Evolutionary conservation across 1,284 basidiomycete genomes (phyloP), one percentile per base, ranked within the genome.

Genomic region (Wallemia ichthyophaga): DNA sequence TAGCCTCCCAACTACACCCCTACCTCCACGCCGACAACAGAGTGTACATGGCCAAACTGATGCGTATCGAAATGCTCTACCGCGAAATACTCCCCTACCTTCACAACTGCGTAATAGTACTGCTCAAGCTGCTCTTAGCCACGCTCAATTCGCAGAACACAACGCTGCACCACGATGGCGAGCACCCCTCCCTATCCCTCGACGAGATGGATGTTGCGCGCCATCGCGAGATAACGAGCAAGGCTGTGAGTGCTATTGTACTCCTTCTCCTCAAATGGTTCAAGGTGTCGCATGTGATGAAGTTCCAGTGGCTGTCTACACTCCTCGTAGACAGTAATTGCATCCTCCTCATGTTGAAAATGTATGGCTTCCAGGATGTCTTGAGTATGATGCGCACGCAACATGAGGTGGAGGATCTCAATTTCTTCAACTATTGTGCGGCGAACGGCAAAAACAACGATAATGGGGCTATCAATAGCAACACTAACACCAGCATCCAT

Each of bases 391-490:
- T 98, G 25, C 76, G 85, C 56, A 82, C 85, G 15, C 88, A 83
- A 69, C 85, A 88, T 57, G 92, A 98, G 66, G 81, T 81, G 24
- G 81, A 82, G 2, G 83, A 91, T 56, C 25, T 28, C 64, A 91
- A 88, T 70, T 95, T 98, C 73, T 98, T 98, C 78, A 82, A 82
- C n/a, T n/a, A n/a, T n/a, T n/a, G n/a, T n/a, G n/a, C n/a, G n/a
- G n/a, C n/a, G n/a, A n/a, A n/a, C n/a, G n/a, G n/a, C n/a, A n/a
- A n/a, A n/a, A n/a, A n/a, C n/a, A n/a, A n/a, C n/a, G n/a, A n/a
- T n/a, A n/a, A n/a, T n/a, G n/a, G n/a, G n/a, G n/a, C n/a, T n/a
- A n/a, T n/a, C n/a, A n/a, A n/a, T n/a, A n/a, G n/a, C n/a, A n/a
- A n/a, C n/a, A n/a, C n/a, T n/a, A n/a, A n/a, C n/a, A n/a, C n/a